Evolutionary conservation across 441 rosid species (phyloP), one percentile per base, ranked within the genome.

Genomic region (Adansonia rubrostipa): DNA sequence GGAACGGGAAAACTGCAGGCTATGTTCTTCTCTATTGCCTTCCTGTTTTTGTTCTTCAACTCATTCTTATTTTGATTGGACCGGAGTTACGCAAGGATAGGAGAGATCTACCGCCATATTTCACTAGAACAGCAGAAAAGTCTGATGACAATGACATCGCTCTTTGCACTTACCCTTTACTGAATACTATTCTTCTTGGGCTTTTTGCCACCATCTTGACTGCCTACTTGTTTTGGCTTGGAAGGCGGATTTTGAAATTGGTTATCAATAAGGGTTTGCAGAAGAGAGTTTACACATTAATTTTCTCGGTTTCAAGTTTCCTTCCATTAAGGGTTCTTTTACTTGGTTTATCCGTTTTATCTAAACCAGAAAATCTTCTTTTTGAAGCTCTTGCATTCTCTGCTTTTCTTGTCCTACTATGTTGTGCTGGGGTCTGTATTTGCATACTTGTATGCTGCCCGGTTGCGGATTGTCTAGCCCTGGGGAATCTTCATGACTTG

Each of bases 231-330:
- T 94, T 89, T 87, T 89, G 96, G 93, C 90, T 96, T 70, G 99
- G 99, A 79, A 89, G 96, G 82, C 91, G 80, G 83, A 92, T 96
- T 79, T 80, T 94, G 87, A 92, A 89, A 80, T 75, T 92, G 84
- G 99, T 96, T 63, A 94, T 96, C 81, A 96, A 96, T 74, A 92
- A 90, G 92, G 92, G 94, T 78, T 81, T 96, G 85, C 91, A 93
- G 91, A 91, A 79, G 89, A 92, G 99, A 87, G 94, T 96, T 19
- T 91, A 92, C 80, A 85, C 86, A 77, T 84, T 96, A 80, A 87
- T 96, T 83, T 74, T 96, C 81, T 89, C 98, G 0, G 98, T 93
- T 82, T 90, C 95, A 22, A 86, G 89, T 84, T 94, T 94, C 87
- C 92, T 96, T 63, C 97, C 97, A 0, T 85, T 94, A 69, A 87